Conservation (phyloP, 345 rosid species). For the Excoecaria cochinchinensis region DNA sequence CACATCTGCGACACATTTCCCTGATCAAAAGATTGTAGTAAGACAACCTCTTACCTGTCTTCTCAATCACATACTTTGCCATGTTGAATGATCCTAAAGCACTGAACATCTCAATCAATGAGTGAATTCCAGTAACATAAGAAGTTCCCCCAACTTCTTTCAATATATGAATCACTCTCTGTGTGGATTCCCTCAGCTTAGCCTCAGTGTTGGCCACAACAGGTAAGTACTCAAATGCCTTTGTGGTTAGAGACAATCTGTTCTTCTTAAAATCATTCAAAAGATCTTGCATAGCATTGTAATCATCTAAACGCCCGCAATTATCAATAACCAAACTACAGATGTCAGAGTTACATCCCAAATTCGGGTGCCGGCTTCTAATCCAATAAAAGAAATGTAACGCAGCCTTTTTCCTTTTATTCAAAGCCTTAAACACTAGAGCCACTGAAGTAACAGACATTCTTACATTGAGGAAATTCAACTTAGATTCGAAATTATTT, state of each 20-base stretch:
- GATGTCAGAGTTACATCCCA: constrained; percentile 27
- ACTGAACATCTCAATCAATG: constrained; percentile 42
- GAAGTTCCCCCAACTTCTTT: constrained; percentile 38
- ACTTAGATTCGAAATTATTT: constrained; percentile 33
- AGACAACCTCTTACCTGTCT: constrained; percentile 31
- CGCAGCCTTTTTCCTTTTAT: constrained; percentile 36
- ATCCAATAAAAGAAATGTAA: constrained; percentile 47
- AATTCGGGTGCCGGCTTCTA: constrained; percentile 25
- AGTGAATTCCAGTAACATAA: constrained; percentile 36
- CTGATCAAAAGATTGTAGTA: constrained; percentile 34
- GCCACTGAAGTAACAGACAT: constrained; percentile 27
- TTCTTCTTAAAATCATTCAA: constrained; percentile 29
- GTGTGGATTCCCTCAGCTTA: constrained; percentile 19
- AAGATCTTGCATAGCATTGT: constrained; percentile 27
- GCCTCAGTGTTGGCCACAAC: constrained; percentile 22
- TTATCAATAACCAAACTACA: constrained; percentile 51
- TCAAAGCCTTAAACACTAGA: constrained; percentile 32
- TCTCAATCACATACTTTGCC: constrained; percentile 43
- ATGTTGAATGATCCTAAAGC: constrained; percentile 35
- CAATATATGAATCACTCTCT: constrained; percentile 34
- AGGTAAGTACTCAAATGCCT: constrained; percentile 45
- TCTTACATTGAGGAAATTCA: constrained; percentile 31
- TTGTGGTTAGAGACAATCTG: constrained; percentile 28
- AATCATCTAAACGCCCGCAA: constrained; percentile 49
- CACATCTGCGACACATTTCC: constrained; percentile 34